These are phyloP conservation scores for Psilocybe tampanensis DNA, from an alignment of 768 basidiomycete species.

Conservation along the genomic window DNA sequence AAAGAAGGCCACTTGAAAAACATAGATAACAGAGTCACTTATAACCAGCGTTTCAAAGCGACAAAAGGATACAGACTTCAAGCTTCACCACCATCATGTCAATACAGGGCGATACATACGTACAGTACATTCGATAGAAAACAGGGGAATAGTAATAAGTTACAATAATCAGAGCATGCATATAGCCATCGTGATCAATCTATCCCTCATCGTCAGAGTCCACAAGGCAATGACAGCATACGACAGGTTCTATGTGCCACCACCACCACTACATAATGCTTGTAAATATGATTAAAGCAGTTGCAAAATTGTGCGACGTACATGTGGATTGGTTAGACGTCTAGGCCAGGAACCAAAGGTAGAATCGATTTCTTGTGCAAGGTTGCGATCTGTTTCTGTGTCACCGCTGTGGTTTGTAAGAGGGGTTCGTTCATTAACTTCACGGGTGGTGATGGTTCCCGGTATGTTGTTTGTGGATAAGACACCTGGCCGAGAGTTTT, in stretches of 20 bases:
- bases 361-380: conserved; percentile 52
- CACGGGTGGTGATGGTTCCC: neutral
- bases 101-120: neutral
- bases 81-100: neutral
- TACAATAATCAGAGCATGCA: neutral
- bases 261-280: conserved; percentile 72
- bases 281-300: neutral
- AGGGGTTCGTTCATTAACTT: conserved; percentile 1
- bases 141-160: neutral
- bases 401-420: conserved; percentile 22
- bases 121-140: neutral
- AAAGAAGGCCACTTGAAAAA: conserved; percentile 26
- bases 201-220: conserved; percentile 52
- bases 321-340: conserved; percentile 69
- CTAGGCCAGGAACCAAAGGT: conserved; percentile 70
- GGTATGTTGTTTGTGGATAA: neutral
- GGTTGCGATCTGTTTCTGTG: conserved; percentile 26
- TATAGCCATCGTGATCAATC: neutral
- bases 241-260: conserved; percentile 68
- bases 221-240: conserved; percentile 63
- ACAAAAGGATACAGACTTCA: neutral
- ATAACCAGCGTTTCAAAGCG: neutral
- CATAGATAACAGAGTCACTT: neutral
- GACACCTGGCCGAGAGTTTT: conserved; percentile 16
- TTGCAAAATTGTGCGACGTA: conserved; percentile 34